phyloP scores from a whole-genome alignment of 805 yeast genomes.

The Cephaloascus albidus region DNA sequence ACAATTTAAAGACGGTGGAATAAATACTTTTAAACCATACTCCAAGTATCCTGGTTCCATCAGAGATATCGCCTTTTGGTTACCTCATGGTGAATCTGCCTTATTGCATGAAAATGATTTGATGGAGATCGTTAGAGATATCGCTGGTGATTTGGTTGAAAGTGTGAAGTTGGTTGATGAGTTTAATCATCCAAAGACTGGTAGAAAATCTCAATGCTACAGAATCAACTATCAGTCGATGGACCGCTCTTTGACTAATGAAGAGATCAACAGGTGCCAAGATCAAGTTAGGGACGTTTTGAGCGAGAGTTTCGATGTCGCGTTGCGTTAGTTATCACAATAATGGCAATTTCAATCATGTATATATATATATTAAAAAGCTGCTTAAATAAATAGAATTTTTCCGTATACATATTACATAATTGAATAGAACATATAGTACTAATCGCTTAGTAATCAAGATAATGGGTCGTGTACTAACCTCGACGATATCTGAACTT shows the following conservation, averaged over 20 bases:
- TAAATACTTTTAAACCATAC: conserved; percentile 74
- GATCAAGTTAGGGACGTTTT: conserved; percentile 53
- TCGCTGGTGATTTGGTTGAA: conserved; percentile 85
- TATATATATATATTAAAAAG: too few relatives aligned
- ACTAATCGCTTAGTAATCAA: too few relatives aligned
- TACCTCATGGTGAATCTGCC: conserved; percentile 31
- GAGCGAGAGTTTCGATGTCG: conserved; percentile 41
- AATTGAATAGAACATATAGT: too few relatives aligned
- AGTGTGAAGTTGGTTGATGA: conserved; percentile 74
- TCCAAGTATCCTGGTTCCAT: conserved; percentile 83
- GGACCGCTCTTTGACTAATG: conserved; percentile 86
- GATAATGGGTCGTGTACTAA: too few relatives aligned
- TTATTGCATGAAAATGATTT: conserved; percentile 77
- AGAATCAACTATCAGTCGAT: conserved; percentile 89
- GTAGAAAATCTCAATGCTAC: conserved; percentile 73
- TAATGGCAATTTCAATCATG: too few relatives aligned
- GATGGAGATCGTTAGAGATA: conserved; percentile 82
- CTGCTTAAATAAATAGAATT: too few relatives aligned
- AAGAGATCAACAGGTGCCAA: conserved; percentile 73
- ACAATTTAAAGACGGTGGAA: conserved; percentile 62
- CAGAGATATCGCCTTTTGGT: conserved; percentile 92
- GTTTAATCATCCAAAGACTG: conserved; percentile 78
- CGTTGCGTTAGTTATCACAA: conserved; percentile 28
- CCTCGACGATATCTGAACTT: too few relatives aligned
- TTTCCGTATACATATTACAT: too few relatives aligned